A percentile compares a stretch with the other conserved stretches of the same genome.
These are phyloP conservation scores for Trichoderma gracile DNA, from an alignment of 2,329 filamentous ascomycete species.

Conservation along the genomic window DNA sequence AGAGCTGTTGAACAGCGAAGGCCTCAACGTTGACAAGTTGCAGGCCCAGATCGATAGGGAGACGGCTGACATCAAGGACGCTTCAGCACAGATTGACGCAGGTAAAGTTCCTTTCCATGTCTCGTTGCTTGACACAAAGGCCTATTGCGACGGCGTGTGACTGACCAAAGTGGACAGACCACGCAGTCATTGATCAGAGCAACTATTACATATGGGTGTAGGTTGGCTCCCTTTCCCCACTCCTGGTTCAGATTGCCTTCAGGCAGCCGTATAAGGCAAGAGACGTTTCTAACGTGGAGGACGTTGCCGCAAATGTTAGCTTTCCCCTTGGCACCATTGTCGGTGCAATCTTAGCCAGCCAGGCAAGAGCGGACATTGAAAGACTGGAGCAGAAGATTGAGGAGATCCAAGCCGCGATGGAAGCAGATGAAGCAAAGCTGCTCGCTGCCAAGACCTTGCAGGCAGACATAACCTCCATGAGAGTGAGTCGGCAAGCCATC, in stretches of 20 bases:
- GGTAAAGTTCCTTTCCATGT: background rate
- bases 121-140: too few species aligned
- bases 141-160: too few species aligned
- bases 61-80: background rate
- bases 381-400: background rate
- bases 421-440: background rate
- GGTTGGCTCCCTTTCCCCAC: too few species aligned
- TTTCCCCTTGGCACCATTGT: background rate
- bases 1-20: background rate
- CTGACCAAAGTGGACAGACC: too few species aligned
- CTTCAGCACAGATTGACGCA: background rate
- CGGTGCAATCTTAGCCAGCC: background rate
- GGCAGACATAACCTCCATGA: background rate
- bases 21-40: background rate
- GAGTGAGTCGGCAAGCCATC: background rate
- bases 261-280: too few species aligned
- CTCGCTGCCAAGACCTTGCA: background rate
- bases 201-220: too few species aligned
- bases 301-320: too few species aligned
- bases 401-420: background rate
- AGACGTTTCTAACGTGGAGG: too few species aligned
- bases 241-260: too few species aligned
- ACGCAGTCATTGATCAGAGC: too few species aligned
- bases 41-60: background rate
- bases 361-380: background rate